Percentiles rank a stretch among this genome's conserved stretches.
Evolutionary conservation across 345 rosid species (phyloP).

Genomic region (Anacardium occidentale): DNA sequence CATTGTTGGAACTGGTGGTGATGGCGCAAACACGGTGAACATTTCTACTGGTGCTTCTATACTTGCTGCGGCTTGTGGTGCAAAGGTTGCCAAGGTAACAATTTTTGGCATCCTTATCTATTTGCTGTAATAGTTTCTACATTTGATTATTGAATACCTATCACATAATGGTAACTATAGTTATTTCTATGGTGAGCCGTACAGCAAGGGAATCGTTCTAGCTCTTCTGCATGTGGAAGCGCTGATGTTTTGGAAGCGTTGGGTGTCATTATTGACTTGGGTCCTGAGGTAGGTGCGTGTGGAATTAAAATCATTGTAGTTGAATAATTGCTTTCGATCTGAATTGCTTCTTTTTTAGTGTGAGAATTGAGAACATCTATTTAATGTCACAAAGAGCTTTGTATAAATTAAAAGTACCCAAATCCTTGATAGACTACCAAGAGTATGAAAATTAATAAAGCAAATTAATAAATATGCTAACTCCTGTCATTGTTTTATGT

Average conservation of each 20-base stretch:
- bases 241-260: conserved; percentile 89
- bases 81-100: conserved; percentile 88
- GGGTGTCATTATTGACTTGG: conserved; percentile 75
- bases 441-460: not conserved
- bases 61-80: conserved; percentile 94
- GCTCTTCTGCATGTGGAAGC: conserved; percentile 99
- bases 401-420: not conserved
- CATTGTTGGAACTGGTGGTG: conserved; percentile 95
- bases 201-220: conserved; percentile 96
- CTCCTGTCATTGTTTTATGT: not conserved
- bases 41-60: conserved; percentile 93
- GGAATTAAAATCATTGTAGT: not conserved
- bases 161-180: not conserved
- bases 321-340: not conserved
- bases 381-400: not conserved
- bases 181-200: conserved; percentile 8
- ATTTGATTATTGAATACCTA: not conserved
- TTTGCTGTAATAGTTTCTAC: not conserved
- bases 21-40: conserved; percentile 93
- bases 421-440: not conserved
- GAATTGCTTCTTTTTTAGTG: not conserved
- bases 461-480: not conserved
- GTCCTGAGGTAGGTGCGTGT: conserved; percentile 55
- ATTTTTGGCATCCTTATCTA: not conserved
- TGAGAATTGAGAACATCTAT: not conserved